phyloP scores from a whole-genome alignment of 1,139 yeast species.

The Geotrichum klebahnii region DNA sequence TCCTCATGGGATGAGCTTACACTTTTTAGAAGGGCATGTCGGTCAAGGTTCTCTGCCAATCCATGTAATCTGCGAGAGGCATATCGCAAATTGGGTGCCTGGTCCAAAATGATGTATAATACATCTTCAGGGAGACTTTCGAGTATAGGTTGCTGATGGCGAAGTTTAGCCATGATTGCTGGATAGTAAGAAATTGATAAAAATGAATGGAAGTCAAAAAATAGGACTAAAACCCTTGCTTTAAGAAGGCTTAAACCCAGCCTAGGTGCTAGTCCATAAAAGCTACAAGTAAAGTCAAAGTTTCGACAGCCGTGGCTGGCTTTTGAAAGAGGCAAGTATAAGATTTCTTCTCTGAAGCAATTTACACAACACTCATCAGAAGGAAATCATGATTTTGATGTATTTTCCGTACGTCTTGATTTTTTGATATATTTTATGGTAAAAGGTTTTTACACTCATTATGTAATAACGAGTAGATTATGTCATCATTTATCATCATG shows the following conservation, averaged over 20 bases:
- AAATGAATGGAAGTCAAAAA: neutral
- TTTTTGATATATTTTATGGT: no score
- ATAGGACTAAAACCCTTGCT: no score
- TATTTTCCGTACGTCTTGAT: no score
- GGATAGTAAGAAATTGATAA: neutral
- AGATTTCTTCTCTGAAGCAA: no score
- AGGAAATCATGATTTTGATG: no score
- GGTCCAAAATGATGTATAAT: constrained; percentile 5
- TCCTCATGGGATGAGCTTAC: constrained; percentile 7
- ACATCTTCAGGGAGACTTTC: constrained; percentile 19
- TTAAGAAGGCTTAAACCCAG: no score
- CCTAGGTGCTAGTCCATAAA: no score
- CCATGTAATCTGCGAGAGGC: constrained; percentile 11
- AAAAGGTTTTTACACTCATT: no score
- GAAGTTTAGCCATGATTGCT: neutral
- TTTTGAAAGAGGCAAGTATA: no score
- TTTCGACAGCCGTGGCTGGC: no score
- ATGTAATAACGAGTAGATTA: neutral
- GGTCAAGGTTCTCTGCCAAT: constrained; percentile 17
- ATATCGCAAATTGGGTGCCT: constrained; percentile 15
- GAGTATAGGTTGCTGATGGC: neutral
- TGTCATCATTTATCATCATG: neutral
- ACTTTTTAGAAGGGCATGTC: constrained; percentile 8
- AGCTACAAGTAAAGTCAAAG: no score
- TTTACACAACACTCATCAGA: no score